phyloP scores from a whole-genome alignment of 164 flowering plant genomes.

The Pachysandra terminalis region DNA sequence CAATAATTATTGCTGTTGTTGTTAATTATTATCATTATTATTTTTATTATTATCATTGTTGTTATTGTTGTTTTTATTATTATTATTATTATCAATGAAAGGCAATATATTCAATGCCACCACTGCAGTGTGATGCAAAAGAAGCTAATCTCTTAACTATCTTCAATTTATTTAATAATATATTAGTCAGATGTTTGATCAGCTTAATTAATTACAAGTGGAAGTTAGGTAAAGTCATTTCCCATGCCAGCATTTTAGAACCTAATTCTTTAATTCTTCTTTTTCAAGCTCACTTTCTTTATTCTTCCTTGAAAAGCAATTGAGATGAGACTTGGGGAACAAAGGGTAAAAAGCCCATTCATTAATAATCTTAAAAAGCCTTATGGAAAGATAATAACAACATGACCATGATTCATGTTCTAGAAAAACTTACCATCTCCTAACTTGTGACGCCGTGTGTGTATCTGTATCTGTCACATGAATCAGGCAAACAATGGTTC shows the following conservation, averaged over 20 bases:
- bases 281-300: background rate
- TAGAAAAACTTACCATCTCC: constrained; percentile 6
- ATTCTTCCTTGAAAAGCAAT: constrained; percentile 8
- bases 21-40: too few relatives aligned
- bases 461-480: background rate
- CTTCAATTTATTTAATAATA: background rate
- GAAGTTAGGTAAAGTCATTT: constrained; percentile 31
- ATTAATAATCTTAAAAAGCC: background rate
- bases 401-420: constrained; percentile 5
- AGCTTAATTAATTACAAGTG: constrained; percentile 19
- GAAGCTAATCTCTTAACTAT: background rate
- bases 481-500: background rate
- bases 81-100: too few relatives aligned
- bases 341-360: background rate
- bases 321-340: constrained; percentile 7
- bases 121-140: background rate
- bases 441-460: constrained; percentile 1
- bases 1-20: too few relatives aligned
- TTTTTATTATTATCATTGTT: too few relatives aligned
- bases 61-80: too few relatives aligned
- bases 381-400: background rate
- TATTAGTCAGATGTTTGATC: constrained; percentile 5
- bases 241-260: constrained; percentile 11
- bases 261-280: background rate
- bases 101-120: background rate